Percentiles rank a stretch among this genome's conserved stretches.
Conservation (phyloP, 2,329 filamentous ascomycete genomes). For the Pestalotiopsis sp. region DNA sequence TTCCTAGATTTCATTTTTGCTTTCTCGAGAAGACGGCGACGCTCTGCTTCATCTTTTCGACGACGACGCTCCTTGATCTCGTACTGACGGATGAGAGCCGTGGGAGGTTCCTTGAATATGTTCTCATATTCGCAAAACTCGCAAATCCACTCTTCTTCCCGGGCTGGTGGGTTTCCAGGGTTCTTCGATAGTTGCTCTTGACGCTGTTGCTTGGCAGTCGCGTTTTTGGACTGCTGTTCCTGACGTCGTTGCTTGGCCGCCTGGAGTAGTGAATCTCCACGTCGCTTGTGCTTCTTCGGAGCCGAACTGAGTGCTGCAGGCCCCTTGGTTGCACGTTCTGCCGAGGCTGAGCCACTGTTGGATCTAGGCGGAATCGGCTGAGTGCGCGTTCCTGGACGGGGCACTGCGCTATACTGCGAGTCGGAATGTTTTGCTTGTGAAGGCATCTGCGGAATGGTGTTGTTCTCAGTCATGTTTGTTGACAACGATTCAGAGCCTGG, state of each 20-base stretch:
- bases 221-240: constrained; percentile 75
- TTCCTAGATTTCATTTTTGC: constrained; percentile 92
- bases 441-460: constrained; percentile 22
- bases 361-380: constrained; percentile 16
- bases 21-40: constrained; percentile 82
- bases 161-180: constrained; percentile 67
- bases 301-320: constrained; percentile 29
- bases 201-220: constrained; percentile 74
- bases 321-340: neutral
- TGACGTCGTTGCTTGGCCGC: constrained; percentile 78
- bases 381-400: constrained; percentile 18
- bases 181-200: constrained; percentile 77
- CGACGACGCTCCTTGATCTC: constrained; percentile 91
- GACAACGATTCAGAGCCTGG: constrained; percentile 52
- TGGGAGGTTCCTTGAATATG: constrained; percentile 87
- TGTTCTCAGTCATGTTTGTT: constrained; percentile 30
- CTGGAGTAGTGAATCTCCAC: constrained; percentile 69
- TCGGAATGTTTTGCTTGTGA: constrained; percentile 17
- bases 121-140: constrained; percentile 98
- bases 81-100: constrained; percentile 84
- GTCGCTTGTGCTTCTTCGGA: constrained; percentile 63
- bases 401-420: constrained; percentile 14
- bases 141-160: constrained; percentile 87
- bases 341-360: constrained; percentile 3
- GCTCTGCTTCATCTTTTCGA: constrained; percentile 82